These are phyloP conservation scores for Trichoderma oligosporum DNA, from an alignment of 2,329 filamentous ascomycete species.

Conservation along the genomic window DNA sequence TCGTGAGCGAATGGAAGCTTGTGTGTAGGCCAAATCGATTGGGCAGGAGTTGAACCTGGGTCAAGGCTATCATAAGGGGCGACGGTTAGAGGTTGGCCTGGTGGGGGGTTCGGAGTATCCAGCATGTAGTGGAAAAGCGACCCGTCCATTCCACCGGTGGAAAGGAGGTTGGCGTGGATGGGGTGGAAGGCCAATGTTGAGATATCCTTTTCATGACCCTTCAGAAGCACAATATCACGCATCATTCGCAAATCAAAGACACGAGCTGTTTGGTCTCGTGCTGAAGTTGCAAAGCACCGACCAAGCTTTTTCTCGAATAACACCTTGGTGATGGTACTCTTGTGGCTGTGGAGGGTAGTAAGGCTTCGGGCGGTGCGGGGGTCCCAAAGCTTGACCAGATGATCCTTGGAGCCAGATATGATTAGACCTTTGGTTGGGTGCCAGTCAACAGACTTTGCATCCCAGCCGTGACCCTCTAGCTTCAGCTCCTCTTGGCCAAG, in stretches of 20 bases:
- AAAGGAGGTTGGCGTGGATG: conserved; percentile 81
- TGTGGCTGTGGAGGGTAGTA: conserved; percentile 92
- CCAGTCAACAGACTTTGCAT: conserved; percentile 96
- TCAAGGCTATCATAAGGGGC: conserved; percentile 85
- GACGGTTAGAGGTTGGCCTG: conserved; percentile 65
- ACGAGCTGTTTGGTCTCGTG: conserved; percentile 85
- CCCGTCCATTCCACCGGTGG: conserved; percentile 86
- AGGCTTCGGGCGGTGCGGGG: conserved; percentile 86
- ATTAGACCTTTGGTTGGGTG: conserved; percentile 91
- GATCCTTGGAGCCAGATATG: conserved; percentile 95
- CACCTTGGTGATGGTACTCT: conserved; percentile 93
- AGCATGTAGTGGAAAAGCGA: conserved; percentile 92
- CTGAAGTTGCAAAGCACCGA: conserved; percentile 83
- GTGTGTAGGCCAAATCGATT: conserved; percentile 91
- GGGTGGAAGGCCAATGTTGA: conserved; percentile 93
- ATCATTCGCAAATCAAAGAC: conserved; percentile 97
- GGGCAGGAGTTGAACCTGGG: conserved; percentile 72
- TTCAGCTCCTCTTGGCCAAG: conserved; percentile 77
- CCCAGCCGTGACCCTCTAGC: conserved; percentile 93
- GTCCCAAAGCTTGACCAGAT: conserved; percentile 97
- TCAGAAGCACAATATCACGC: conserved; percentile 90
- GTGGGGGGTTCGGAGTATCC: conserved; percentile 84
- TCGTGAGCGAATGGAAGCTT: conserved; percentile 84
- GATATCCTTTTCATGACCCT: conserved; percentile 94
- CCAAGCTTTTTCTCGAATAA: conserved; percentile 83